A percentile compares a stretch with the other conserved stretches of the same genome.
These are phyloP conservation scores for Lactarius psammicola DNA, from an alignment of 768 basidiomycete genomes.

Conservation along the genomic window DNA sequence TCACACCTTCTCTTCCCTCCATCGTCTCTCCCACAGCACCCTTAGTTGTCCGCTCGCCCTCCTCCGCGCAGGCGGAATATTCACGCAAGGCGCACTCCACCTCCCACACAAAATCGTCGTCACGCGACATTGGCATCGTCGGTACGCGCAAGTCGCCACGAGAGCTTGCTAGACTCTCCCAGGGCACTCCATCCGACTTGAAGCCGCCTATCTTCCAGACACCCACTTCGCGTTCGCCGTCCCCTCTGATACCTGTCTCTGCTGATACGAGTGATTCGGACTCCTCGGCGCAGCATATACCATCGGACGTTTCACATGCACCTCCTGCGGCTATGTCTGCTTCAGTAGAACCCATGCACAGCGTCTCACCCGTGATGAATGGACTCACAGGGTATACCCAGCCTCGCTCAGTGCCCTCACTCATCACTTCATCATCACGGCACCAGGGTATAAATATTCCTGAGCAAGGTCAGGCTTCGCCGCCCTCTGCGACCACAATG, in stretches of 20 bases:
- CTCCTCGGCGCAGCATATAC: conserved; percentile 10
- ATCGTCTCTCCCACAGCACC: conserved; percentile 34
- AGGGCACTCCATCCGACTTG: conserved; percentile 28
- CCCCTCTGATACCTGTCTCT: conserved; percentile 30
- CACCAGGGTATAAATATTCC: background rate
- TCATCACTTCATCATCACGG: background rate
- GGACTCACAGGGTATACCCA: conserved; percentile 15
- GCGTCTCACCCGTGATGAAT: conserved; percentile 9
- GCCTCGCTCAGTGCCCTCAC: conserved; percentile 2
- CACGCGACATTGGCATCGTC: conserved; percentile 54
- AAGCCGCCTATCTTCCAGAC: conserved; percentile 42
- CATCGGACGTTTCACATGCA: conserved; percentile 30
- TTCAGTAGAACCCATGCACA: conserved; percentile 33
- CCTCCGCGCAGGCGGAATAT: background rate
- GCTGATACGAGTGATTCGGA: background rate
- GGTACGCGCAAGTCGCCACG: conserved; percentile 41
- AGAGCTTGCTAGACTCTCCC: conserved; percentile 21
- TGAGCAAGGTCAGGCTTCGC: conserved; percentile 8
- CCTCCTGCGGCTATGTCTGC: conserved; percentile 30
- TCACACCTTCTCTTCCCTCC: conserved; percentile 39
- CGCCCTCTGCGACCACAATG: background rate
- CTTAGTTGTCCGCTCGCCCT: background rate
- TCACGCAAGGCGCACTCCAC: background rate
- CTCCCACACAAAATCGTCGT: conserved; percentile 40
- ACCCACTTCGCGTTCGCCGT: conserved; percentile 37